These are phyloP conservation scores for Nakazawaea ernobii DNA, from an alignment of 805 yeast genomes.

Conservation along the genomic window DNA sequence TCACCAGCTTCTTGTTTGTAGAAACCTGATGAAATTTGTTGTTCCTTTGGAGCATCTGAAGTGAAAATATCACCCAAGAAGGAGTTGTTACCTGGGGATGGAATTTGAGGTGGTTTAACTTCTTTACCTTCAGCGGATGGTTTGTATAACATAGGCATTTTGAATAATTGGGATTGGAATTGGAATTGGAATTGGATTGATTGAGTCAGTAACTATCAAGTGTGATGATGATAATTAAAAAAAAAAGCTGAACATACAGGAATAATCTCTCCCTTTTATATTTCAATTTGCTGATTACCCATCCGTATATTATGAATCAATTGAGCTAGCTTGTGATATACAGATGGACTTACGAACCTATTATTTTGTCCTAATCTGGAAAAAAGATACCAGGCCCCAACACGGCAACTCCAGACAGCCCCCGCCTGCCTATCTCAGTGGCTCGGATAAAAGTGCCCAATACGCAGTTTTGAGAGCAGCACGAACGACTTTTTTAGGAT, in stretches of 20 bases:
- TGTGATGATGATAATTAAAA: neutral
- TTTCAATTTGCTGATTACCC: neutral
- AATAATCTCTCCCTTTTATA: neutral
- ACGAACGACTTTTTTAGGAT: neutral
- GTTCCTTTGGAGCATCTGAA: slow-evolving; percentile 53
- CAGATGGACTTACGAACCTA: neutral
- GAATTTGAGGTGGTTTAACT: slow-evolving; percentile 51
- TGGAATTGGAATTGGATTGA: neutral
- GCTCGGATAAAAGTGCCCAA: too few relatives aligned
- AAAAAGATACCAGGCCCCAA: neutral
- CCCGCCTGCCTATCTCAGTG: neutral
- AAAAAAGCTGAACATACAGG: neutral
- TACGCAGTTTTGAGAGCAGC: too few relatives aligned
- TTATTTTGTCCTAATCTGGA: slow-evolving; percentile 5
- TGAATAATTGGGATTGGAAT: slow-evolving; percentile 12
- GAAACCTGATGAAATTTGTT: slow-evolving; percentile 62
- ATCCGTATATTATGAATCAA: neutral
- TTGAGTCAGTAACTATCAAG: neutral
- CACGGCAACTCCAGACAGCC: neutral
- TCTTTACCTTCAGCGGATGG: slow-evolving; percentile 48
- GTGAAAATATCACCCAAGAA: slow-evolving; percentile 63
- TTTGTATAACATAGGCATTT: slow-evolving; percentile 51
- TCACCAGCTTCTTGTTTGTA: slow-evolving; percentile 65
- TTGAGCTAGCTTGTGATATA: neutral
- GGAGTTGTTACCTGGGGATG: slow-evolving; percentile 63